Base-by-base conservation (phyloP, 1,139 yeast species). In the Yamadazyma sp. region DNA sequence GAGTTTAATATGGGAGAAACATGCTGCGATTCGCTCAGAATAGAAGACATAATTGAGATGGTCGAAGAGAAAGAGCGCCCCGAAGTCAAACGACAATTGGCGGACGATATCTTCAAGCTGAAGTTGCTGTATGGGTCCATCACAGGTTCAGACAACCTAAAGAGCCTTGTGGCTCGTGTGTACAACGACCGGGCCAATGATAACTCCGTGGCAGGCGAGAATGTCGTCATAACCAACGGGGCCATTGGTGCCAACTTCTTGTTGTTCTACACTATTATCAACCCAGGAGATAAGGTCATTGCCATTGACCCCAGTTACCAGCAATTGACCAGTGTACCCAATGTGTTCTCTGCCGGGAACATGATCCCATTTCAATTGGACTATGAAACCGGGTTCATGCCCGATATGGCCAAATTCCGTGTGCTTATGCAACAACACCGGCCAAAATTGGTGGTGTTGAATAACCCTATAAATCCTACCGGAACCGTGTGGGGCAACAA, bases 171-270 rank as follows among this genome's bases (percentile, higher is more conserved):
- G n/a, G n/a, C n/a, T n/a, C n/a, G n/a, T n/a, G n/a, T n/a, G n/a
- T n/a, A n/a, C 51, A 62, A 63, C 35, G 58, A 53, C n/a, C 54
- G 57, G 4, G 40, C 34, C 11, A 49, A 53, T 9, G 45, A 49
- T 32, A 42, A 42, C 23, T 28, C 28, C 10, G 43, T 69, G 12
- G 42, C 43, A 2, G 38, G 48, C 1, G 67, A 66, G 2, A 54
- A 75, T 40, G 67, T 78, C 15, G 64, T 77, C 14, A 54, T 77
- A 24, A 73, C 81, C 17, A 76, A 77, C 50, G 83, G 83, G 12
- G 82, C 81, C 4, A 79, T 78, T 53, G 83, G 78, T 3, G 83
- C 76, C 34, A 78, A 79, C 48, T 78, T 76, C 47, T 59, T 78
- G 36, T 49, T 67, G 1, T 66, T 73, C 46, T 77, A 77, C 49